Evolutionary conservation across 2,329 filamentous ascomycete genomes (phyloP).

Genomic region (Xylaria sp.): DNA sequence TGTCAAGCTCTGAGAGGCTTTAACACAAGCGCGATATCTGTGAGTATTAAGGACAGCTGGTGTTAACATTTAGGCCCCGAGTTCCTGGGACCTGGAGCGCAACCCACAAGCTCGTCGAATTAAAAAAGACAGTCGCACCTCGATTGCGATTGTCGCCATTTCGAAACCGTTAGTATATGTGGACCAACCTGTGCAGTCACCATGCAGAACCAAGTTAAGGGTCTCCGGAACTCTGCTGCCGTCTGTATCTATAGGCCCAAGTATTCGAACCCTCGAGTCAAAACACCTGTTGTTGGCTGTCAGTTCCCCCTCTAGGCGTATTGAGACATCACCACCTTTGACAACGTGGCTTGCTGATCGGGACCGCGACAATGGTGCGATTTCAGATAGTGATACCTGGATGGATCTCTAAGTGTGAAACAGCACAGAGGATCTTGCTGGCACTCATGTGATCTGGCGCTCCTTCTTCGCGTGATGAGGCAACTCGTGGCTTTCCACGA

Average conservation of each 20-base stretch:
- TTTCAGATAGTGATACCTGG: conserved; percentile 20
- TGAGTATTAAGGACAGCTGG: conserved; percentile 41
- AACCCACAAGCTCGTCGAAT: conserved; percentile 15
- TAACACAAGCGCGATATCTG: conserved; percentile 37
- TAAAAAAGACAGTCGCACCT: conserved; percentile 23
- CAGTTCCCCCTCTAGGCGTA: conserved; percentile 40
- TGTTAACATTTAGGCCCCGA: conserved; percentile 25
- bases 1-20: conserved; percentile 37
- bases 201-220: conserved; percentile 35
- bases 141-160: conserved; percentile 35
- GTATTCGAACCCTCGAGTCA: conserved; percentile 41
- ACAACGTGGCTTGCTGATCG: conserved; percentile 48
- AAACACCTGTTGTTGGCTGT: conserved; percentile 46
- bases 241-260: conserved; percentile 41
- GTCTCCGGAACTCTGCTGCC: conserved; percentile 35
- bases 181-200: conserved; percentile 39
- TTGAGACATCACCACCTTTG: conserved; percentile 41
- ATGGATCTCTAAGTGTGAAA: conserved; percentile 40
- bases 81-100: conserved; percentile 16
- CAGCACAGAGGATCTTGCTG: conserved; percentile 37
- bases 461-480: conserved; percentile 25
- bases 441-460: conserved; percentile 37
- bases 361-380: conserved; percentile 36
- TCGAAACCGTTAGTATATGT: conserved; percentile 39
- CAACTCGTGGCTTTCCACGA: conserved; percentile 34